Evolutionary conservation across 2,329 filamentous ascomycete species (phyloP).

Genomic region (Metarhizium sp.): DNA sequence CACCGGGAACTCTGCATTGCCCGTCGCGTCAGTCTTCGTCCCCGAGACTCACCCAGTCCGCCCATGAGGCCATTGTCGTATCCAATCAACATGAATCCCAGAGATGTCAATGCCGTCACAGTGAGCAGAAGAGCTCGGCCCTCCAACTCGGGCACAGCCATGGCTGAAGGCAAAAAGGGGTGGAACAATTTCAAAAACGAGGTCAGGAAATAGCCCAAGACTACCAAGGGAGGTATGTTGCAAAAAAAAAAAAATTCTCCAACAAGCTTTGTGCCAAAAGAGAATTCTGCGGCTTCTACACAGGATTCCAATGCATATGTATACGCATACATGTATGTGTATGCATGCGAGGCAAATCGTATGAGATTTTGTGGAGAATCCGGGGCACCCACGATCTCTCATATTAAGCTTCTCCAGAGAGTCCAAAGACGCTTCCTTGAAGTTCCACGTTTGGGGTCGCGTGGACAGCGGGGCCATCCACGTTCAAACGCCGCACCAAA

Average conservation of each 20-base stretch:
- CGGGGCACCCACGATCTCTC: not conserved
- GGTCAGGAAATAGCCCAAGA: too few relatives aligned
- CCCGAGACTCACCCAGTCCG: slow-evolving; percentile 17
- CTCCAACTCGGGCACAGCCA: slow-evolving; percentile 1
- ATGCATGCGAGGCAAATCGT: not conserved
- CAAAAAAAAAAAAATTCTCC: too few relatives aligned
- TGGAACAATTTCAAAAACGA: too few relatives aligned
- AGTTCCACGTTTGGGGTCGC: not conserved
- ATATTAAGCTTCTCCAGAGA: too few relatives aligned
- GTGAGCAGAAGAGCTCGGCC: slow-evolving; percentile 30
- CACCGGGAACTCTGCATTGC: slow-evolving; percentile 7
- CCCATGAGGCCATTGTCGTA: slow-evolving; percentile 37
- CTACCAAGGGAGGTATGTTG: too few relatives aligned
- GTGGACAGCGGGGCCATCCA: not conserved
- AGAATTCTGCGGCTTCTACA: too few relatives aligned
- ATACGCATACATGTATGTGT: not conserved
- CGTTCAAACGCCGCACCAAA: not conserved
- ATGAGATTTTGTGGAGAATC: not conserved
- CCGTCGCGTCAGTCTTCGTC: not conserved
- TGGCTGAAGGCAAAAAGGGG: not conserved
- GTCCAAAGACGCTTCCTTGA: too few relatives aligned
- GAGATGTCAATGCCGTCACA: slow-evolving; percentile 33
- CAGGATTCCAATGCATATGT: too few relatives aligned
- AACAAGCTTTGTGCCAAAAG: too few relatives aligned
- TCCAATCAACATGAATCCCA: slow-evolving; percentile 39